Evolutionary conservation across 2,329 filamentous ascomycete genomes (phyloP), one percentile per base, ranked within the genome.

Genomic region (Botrytis deweyae): DNA sequence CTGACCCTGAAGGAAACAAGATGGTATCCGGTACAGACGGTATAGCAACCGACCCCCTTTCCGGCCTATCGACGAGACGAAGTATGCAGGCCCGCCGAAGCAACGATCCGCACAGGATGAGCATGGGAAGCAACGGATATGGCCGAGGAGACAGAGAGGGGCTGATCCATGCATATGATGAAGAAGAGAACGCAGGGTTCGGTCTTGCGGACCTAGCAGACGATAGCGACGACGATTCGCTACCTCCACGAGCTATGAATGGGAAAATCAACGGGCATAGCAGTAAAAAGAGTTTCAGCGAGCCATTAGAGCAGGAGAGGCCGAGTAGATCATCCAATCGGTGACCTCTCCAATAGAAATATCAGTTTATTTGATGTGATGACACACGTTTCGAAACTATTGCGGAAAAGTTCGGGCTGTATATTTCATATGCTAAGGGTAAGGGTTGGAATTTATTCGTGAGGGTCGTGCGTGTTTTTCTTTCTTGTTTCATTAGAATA

Each of bases 51-150:
- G 96, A 99, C 81, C 93, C 93, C 82, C 89, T 99, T 73, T 94
- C 94, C 42, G 93, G 93, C 77, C 89, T 97, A 77, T 93, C 96
- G 80, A 98, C 96, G 29, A 90, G 97, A 74, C 89, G 94, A 77
- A 97, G 93, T 81, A 98, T 99, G 94, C 96, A 98, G 81, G 88
- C 92, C 10, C 88, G 95, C 77, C 88, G 96, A 77, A 96, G 92
- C 78, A 88, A 90, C 22, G 87, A 88, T 64, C 84, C 83, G 44
- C 85, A 86, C 74, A 86, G 90, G 72, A 84, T 88, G 72, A 90
- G 89, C 80, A 91, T 90, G 79, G 89, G 90, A 80, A 89, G 88
- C 77, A 82, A 83, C 80, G 89, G 86, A 74, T 87, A 88, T 75
- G 88, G 84, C 71, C 84, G 84, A 40, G 85, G 89, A 55, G 94